Percentiles rank a stretch among this genome's conserved stretches.
phyloP scores from a whole-genome alignment of 2,329 filamentous ascomycete species.

The Penicillium hesseltinei region DNA sequence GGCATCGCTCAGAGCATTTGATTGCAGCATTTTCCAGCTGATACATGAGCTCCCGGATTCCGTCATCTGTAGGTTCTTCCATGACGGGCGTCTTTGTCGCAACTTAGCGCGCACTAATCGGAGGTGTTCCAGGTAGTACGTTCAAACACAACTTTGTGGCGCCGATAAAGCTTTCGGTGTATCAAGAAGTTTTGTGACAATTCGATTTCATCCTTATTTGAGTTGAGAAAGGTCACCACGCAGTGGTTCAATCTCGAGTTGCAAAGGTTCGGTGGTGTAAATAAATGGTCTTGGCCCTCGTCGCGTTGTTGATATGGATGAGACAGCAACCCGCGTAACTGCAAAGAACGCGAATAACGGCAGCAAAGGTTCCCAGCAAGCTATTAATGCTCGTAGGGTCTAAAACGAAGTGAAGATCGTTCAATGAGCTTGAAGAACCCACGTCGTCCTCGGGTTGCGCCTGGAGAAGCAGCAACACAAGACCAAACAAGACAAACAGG shows the following conservation, averaged over 20 bases:
- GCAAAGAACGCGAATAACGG: too few relatives aligned
- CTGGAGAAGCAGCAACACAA: conserved; percentile 3
- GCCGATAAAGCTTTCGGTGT: neutral
- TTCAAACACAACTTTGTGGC: neutral
- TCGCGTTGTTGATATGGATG: neutral
- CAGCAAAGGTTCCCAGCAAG: neutral
- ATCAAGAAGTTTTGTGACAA: neutral
- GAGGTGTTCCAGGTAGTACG: neutral
- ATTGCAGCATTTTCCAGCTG: conserved; percentile 81
- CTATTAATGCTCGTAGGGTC: neutral
- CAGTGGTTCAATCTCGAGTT: neutral
- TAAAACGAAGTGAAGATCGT: neutral
- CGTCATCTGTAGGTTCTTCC: conserved; percentile 37
- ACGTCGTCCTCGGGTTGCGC: conserved; percentile 1
- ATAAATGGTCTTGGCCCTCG: neutral
- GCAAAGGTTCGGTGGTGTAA: neutral
- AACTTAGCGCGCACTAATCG: neutral
- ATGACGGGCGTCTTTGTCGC: conserved; percentile 23
- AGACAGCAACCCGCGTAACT: neutral
- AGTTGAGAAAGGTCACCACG: neutral
- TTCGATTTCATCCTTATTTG: neutral
- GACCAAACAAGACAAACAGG: conserved; percentile 9
- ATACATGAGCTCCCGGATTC: conserved; percentile 60
- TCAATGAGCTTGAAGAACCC: neutral
- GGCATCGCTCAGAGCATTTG: conserved; percentile 88